Base-by-base conservation (phyloP, 208 protist genomes). In the Wallacemonas collosoma region DNA sequence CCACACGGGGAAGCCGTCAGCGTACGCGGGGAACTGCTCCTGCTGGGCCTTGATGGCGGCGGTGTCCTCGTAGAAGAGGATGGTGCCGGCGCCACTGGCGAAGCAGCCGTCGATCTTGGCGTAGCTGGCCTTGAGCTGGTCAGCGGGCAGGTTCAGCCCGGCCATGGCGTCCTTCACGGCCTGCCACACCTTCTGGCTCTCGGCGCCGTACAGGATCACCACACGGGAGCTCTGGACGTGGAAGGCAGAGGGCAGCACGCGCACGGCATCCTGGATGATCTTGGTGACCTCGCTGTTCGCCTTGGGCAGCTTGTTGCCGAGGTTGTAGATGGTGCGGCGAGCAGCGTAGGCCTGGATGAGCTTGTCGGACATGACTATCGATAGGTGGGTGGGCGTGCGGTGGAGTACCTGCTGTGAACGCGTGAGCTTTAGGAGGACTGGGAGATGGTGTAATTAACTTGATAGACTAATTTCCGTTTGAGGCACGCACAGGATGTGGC, bases 11-110 rank as follows among this genome's bases (percentile, higher is more conserved):
- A 87, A 81, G 79, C 72, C 77, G 39, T 14, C 75, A 5, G 81
- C 79, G 66, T 90, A 90, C 6, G 47, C 4, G 26, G 81, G 81
- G 54, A 78, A 85, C 39, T 79, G 50, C 66, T 86, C 47, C 70
- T 87, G 79, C 57, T 83, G 82, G 12, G 39, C 51, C 55, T 77
- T 79, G 45, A 90, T 58, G n/a, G 78, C 36, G 1, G 9, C 43
- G 1, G 6, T n/a, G 69, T 90, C 82, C 65, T 90, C 85, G 71
- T 80, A 90, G 68, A 90, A 90, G 17, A 90, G 71, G 11, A 90
- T 63, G 1, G 85, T 87, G 55, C 85, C 85, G 57, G 81, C 85
- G 3, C 77, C 85, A 36, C 76, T 41, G n/a, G 75, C 73, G 72
- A 90, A 87, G 69, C 72, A 85, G 36, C 63, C 43, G 56, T 85